Base-by-base conservation (phyloP, 2,329 filamentous ascomycete genomes). In the Lasiodiplodia gonubiensis region DNA sequence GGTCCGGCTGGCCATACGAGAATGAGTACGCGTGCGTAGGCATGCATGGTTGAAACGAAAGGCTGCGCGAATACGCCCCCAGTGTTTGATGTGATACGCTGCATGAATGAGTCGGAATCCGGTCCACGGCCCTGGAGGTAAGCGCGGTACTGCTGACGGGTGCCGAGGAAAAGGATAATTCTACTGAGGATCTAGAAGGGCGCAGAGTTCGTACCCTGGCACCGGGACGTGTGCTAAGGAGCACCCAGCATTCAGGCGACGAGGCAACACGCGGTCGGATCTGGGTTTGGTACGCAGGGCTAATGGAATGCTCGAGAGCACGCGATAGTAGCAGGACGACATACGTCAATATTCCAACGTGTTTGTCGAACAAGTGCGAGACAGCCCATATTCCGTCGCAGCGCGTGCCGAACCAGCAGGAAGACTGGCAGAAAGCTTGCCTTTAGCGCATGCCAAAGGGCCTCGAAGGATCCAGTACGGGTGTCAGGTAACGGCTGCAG, bases 401-500 rank as follows among this genome's bases (percentile, higher is more conserved):
- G 21, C 35, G 5, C 10, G 16, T 46, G 57, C 57, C 42, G 23
- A 18, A 33, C 23, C 14, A 30, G 39, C 25, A 33, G 2, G 23
- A 25, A 42, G 23, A 23, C 23, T 39, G 54, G 33, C 35, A 60
- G 23, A 35, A 61, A 61, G 59, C 59, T 63, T 48, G 30, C 21
- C 30, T 21, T 21, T 63, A 51, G 59, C 35, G 59, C 59, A 51
- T 51, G 42, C 57, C 39, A 61, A 49, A 61, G 11, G 23, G 12
- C 37, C 37, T 23, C 18, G 10, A 35, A 60, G 27, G 55, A 33
- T 18, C 30, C 35, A 59, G 39, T 39, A 12, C 23, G 37, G 27
- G 23, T 46, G 42, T 61, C 57, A 51, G 57, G 35, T 61, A 46
- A 61, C 27, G 57, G 57, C 27, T 61, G 57, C 42, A 35, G 57